Base-by-base conservation (phyloP, 345 rosid genomes). In the Crucihimalaya himalaica region DNA sequence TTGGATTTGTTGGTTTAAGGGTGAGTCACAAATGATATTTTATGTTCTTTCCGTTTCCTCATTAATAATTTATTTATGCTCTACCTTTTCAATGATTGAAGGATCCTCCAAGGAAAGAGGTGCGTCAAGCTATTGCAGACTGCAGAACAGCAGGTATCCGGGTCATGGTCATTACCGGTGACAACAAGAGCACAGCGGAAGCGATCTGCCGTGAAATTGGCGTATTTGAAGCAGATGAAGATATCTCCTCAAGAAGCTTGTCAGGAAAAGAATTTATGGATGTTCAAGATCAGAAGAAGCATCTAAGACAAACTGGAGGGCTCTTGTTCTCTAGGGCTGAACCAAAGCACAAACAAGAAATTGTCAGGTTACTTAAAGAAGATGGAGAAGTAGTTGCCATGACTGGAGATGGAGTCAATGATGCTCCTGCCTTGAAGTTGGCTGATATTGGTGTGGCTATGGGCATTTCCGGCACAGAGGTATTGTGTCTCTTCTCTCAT, bases 391-490 rank as follows among this genome's bases (percentile, higher is more conserved):
- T 95, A 18, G 99, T 95, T 68, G 97, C 99, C 29, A 95, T 95
- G 99, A 95, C 99, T 19, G 97, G 97, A 65, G 99, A 95, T 79
- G 99, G 97, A 77, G 97, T 91, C 63, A 95, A 95, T 68, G 99
- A 95, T 82, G 97, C 97, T 19, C 97, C 99, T 68, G 99, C 99
- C 52, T 80, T 95, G 59, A 95, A 95, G 82, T 79, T 95, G 82
- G 99, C 99, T 66, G 98, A 95, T 69, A 95, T 95, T 61, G 99
- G 99, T n/a, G 59, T 95, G 42, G 97, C 98, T 58, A 95, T 95
- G 99, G 99, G 99, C 37, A 90, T 95, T 67, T 58, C 97, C 7
- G 99, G 99, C 52, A 95, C 99, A 16, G 97, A 95, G 90, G 99
- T 91, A 86, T 66, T 46, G 1, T 19, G 23, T n/a, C 46, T 58